Base-by-base conservation (phyloP, 73 alveolate genomes). In the Paramecium biaurelia region DNA sequence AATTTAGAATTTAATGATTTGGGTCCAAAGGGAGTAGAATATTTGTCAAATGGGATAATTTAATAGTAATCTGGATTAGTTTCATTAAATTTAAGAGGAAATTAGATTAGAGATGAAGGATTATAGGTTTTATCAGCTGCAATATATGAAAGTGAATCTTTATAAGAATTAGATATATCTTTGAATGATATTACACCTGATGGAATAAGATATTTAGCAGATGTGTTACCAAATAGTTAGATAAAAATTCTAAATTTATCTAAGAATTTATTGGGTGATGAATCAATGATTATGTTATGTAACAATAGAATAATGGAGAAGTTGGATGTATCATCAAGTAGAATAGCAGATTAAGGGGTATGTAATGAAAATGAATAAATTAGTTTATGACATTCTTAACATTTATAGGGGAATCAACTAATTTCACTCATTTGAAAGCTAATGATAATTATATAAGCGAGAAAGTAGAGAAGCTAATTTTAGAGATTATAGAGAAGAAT, bases 231-330 rank as follows among this genome's bases (percentile, higher is more conserved):
- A 9, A 76, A 94, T 53, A 92, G 97, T 57, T 92, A 95, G 70
- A 95, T 98, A 4, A 89, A 87, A 85, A 86, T 88, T 28, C 89
- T 98, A 14, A 96, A 93, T 68, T 94, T 97, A 34, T 95, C 96
- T 57, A 97, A 96, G 87, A 98, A 98, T 92, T 96, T 96, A 56
- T 89, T 98, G 35, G 99, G 99, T 2, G 99, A 98, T 95, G 99
- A 98, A 70, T 95, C 96, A 70, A 85, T 97, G 28, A 96, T 97
- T 38, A 94, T 92, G 85, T 96, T 98, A 90, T 93, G 99, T n/a
- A 79, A 79, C 23, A 79, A 79, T 79, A 76, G 95, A 4, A 74
- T 35, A 24, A 63, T 95, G 42, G 92, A 95, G 95, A 95, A 92
- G 35, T 93, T 97, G 84, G 99, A 97, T 85, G 94, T 97, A 59